Evolutionary conservation across 2,329 filamentous ascomycete genomes (phyloP).

Genomic region (Trichocomaceae sp.): DNA sequence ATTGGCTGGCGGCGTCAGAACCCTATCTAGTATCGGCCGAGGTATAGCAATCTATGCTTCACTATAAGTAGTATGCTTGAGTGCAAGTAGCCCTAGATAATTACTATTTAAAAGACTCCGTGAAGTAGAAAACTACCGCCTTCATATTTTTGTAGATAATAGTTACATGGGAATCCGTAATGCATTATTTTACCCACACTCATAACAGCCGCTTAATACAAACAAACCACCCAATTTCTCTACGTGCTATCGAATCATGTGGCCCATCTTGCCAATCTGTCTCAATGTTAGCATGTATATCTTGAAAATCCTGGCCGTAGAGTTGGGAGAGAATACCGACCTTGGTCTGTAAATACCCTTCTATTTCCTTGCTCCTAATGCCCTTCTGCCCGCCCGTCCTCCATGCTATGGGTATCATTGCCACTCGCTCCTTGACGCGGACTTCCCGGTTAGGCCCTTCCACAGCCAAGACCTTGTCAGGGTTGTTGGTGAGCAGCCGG

Average conservation of each 20-base stretch:
- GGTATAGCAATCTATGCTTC: no score
- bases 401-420: constrained; percentile 95
- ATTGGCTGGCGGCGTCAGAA: neutral
- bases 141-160: no score
- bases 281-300: neutral
- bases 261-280: constrained; percentile 82
- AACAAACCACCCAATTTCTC: constrained; percentile 4
- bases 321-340: constrained; percentile 42
- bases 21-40: no score
- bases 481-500: constrained; percentile 87
- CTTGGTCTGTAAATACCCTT: constrained; percentile 93
- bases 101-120: no score
- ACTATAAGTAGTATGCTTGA: no score
- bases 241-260: constrained; percentile 51
- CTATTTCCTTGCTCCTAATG: constrained; percentile 79
- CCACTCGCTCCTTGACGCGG: constrained; percentile 78
- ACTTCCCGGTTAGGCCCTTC: constrained; percentile 88
- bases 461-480: constrained; percentile 90
- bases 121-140: no score
- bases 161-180: neutral
- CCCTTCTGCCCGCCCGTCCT: constrained; percentile 69
- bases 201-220: neutral
- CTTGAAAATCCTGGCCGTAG: constrained; percentile 11
- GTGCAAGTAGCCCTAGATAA: no score
- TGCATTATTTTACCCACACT: neutral